Evolutionary conservation across 768 basidiomycete genomes (phyloP).

Genomic region (Filobasidium wieringae): DNA sequence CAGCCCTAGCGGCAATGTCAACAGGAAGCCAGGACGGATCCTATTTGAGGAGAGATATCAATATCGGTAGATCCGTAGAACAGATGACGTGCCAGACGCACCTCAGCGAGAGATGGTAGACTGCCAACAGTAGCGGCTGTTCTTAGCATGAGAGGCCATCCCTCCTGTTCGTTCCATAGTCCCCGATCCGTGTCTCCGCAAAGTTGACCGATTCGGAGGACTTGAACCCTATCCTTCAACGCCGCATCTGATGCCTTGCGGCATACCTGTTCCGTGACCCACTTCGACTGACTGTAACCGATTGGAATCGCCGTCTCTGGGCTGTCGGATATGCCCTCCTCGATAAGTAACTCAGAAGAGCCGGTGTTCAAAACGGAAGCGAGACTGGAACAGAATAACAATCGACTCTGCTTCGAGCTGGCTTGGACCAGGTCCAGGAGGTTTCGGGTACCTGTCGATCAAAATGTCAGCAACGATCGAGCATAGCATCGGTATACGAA

Average conservation of each 20-base stretch:
- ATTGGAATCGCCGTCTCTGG: conserved; percentile 29
- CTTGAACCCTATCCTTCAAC: conserved; percentile 16
- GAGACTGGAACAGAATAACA: conserved; percentile 36
- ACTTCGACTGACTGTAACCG: conserved; percentile 38
- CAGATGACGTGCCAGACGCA: conserved; percentile 1
- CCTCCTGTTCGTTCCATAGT: conserved; percentile 38
- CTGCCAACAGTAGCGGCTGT: conserved; percentile 25
- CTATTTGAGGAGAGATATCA: conserved; percentile 18
- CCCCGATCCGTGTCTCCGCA: conserved; percentile 33
- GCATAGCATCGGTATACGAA: background rate
- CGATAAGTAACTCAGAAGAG: background rate
- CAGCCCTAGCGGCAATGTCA: conserved; percentile 45
- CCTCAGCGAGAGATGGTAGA: conserved; percentile 29
- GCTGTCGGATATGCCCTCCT: conserved; percentile 22
- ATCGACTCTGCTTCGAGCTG: conserved; percentile 5
- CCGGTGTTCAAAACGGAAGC: conserved; percentile 26
- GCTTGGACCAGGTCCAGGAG: conserved; percentile 18
- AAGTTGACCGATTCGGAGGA: conserved; percentile 33
- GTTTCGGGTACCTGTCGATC: conserved; percentile 20
- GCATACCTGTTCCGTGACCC: conserved; percentile 35
- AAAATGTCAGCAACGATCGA: background rate
- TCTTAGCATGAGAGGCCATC: conserved; percentile 35
- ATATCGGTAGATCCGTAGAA: background rate
- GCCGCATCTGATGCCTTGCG: conserved; percentile 11
- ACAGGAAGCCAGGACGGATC: conserved; percentile 48